Conservation (phyloP, 768 basidiomycete species). For the Leccinum longicurvipes region DNA sequence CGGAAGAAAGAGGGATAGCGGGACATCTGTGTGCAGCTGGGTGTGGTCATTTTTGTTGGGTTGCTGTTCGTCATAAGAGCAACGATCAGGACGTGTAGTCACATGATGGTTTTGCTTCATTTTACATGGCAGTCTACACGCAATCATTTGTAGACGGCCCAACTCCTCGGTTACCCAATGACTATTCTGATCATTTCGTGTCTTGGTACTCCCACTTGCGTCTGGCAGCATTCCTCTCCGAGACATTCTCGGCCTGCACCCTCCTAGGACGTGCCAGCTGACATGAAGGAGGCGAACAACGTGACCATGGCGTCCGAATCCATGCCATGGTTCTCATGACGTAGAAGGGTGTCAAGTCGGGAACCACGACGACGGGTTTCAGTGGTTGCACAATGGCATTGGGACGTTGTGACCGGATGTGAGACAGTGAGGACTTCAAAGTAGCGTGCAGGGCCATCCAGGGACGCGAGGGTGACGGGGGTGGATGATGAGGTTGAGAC, state of each 20-base stretch:
- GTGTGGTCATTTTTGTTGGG: constrained; percentile 83
- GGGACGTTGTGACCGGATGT: not conserved
- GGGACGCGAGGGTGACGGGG: constrained; percentile 10
- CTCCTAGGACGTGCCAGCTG: too few species aligned
- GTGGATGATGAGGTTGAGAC: constrained; percentile 24
- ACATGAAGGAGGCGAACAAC: not conserved
- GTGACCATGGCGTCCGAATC: constrained; percentile 26
- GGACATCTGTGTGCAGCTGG: constrained; percentile 76
- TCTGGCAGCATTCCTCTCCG: constrained; percentile 64
- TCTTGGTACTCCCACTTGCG: constrained; percentile 67
- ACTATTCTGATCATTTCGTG: constrained; percentile 42
- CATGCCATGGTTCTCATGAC: constrained; percentile 48
- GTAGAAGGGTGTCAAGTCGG: constrained; percentile 52
- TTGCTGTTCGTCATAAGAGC: constrained; percentile 26
- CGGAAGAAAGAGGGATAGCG: constrained; percentile 13
- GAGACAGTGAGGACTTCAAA: constrained; percentile 19
- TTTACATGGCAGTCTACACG: not conserved
- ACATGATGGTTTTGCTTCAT: too few species aligned
- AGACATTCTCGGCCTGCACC: constrained; percentile 60
- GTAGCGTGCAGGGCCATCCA: too few species aligned
- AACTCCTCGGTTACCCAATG: too few species aligned
- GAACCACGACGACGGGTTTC: constrained; percentile 24
- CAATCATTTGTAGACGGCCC: not conserved
- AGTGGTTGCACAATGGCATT: not conserved
- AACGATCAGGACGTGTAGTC: constrained; percentile 2